Conservation (phyloP, 352 stramenopile genomes). For the Plasmopara halstedii region DNA sequence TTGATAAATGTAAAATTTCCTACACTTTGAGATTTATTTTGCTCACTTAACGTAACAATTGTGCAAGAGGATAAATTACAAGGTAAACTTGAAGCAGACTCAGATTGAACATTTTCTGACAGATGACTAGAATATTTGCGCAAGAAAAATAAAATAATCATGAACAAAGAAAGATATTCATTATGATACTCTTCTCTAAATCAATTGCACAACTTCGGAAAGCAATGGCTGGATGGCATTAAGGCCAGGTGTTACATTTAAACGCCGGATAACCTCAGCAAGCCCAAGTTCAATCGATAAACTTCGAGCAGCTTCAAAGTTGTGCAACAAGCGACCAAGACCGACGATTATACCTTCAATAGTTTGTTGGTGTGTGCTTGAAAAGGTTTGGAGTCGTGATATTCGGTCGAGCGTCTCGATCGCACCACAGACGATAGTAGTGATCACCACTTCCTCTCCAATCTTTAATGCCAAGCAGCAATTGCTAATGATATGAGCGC, state of each 20-base stretch:
- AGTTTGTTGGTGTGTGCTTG: conserved; percentile 28
- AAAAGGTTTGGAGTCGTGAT: conserved; percentile 25
- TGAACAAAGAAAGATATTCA: too few relatives aligned
- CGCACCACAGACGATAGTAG: conserved; percentile 57
- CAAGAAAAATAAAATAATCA: too few relatives aligned
- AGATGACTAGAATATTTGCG: too few relatives aligned
- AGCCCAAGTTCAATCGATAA: conserved; percentile 60
- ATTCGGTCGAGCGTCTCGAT: conserved; percentile 63
- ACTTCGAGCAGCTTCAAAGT: conserved; percentile 49
- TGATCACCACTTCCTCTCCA: conserved; percentile 64
- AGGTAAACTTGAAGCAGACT: too few relatives aligned
- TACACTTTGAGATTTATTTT: too few relatives aligned
- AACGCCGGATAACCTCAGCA: conserved; percentile 46
- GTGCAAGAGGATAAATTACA: too few relatives aligned
- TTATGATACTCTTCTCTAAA: conserved; percentile 33
- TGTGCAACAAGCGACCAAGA: conserved; percentile 52
- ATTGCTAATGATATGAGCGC: conserved; percentile 60
- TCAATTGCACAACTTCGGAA: conserved; percentile 52
- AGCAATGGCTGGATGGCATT: conserved; percentile 43
- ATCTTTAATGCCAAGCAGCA: conserved; percentile 57
- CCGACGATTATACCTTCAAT: conserved; percentile 59
- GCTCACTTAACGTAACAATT: too few relatives aligned
- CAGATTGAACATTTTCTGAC: too few relatives aligned
- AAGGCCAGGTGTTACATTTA: conserved; percentile 37
- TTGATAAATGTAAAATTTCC: too few relatives aligned